Conservation (phyloP, 495 filamentous ascomycete genomes). For the Xylaria palmicola region DNA sequence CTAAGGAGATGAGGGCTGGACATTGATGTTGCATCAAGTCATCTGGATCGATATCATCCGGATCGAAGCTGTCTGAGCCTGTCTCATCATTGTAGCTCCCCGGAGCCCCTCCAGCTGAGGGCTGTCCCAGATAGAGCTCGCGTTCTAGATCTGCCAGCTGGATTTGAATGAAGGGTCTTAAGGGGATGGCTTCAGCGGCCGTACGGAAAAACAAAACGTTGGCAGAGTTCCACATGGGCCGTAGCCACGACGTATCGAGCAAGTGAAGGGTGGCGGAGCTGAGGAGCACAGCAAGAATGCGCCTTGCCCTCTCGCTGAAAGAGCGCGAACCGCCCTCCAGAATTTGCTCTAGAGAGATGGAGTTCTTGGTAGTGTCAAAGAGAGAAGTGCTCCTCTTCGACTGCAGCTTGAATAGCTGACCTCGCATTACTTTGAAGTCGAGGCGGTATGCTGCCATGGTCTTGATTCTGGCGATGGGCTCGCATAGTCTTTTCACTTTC, state of each 20-base stretch:
- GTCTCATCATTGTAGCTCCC: background rate
- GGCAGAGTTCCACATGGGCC: background rate
- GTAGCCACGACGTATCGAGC: conserved; percentile 3
- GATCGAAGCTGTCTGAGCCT: background rate
- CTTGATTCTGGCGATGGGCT: background rate
- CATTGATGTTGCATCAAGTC: conserved; percentile 1
- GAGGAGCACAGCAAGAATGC: background rate
- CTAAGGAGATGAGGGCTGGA: conserved; percentile 3
- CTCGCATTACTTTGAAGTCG: background rate
- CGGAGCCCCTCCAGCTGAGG: no score
- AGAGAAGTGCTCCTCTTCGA: background rate
- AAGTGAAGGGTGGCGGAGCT: background rate
- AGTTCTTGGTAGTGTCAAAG: background rate
- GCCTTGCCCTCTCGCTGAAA: background rate
- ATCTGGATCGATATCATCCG: background rate
- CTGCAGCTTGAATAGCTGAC: background rate
- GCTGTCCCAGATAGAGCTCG: background rate
- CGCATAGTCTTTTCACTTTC: background rate
- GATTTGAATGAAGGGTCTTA: background rate
- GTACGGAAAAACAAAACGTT: conserved; percentile 3
- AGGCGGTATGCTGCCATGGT: background rate
- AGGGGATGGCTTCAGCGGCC: background rate
- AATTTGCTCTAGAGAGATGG: background rate
- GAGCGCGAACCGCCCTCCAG: background rate
- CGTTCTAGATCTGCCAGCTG: background rate